Evolutionary conservation across 768 basidiomycete genomes (phyloP).

Genomic region (Coprinellus aureogranulatus): DNA sequence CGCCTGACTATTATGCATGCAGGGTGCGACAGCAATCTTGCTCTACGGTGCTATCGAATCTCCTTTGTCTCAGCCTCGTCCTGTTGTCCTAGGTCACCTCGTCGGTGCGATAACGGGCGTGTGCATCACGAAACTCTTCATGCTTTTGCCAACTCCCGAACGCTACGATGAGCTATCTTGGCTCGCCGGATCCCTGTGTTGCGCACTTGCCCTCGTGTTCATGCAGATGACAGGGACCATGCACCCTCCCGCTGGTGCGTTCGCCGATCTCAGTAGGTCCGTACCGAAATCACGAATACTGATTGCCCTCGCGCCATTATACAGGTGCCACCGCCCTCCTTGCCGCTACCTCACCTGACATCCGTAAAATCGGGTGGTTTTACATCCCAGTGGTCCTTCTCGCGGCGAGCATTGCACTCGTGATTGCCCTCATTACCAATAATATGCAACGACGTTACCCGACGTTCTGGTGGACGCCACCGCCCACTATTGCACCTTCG

Average conservation of each 20-base stretch:
- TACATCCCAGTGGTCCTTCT: constrained; percentile 52
- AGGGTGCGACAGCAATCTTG: constrained; percentile 58
- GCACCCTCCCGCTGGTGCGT: constrained; percentile 52
- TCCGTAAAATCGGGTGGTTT: constrained; percentile 49
- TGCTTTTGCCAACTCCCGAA: constrained; percentile 40
- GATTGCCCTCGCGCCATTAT: not conserved
- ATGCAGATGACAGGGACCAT: constrained; percentile 54
- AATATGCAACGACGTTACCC: constrained; percentile 54
- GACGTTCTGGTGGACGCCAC: constrained; percentile 41
- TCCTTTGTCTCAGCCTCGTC: constrained; percentile 52
- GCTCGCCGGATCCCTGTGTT: constrained; percentile 48
- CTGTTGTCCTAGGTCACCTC: constrained; percentile 51
- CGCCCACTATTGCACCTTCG: constrained; percentile 3
- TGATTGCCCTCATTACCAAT: constrained; percentile 45
- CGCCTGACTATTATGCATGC: not conserved
- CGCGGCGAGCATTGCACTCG: constrained; percentile 41
- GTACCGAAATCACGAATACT: not conserved
- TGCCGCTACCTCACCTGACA: constrained; percentile 40
- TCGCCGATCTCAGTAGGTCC: not conserved
- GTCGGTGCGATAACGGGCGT: constrained; percentile 47
- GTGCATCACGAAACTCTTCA: constrained; percentile 51
- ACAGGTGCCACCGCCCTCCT: constrained; percentile 54
- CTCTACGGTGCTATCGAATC: constrained; percentile 53
- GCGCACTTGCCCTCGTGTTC: constrained; percentile 38
- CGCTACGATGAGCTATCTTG: constrained; percentile 45